These are phyloP conservation scores for Rhynchosporium secalis DNA, from an alignment of 2,329 filamentous ascomycete species.

Conservation along the genomic window DNA sequence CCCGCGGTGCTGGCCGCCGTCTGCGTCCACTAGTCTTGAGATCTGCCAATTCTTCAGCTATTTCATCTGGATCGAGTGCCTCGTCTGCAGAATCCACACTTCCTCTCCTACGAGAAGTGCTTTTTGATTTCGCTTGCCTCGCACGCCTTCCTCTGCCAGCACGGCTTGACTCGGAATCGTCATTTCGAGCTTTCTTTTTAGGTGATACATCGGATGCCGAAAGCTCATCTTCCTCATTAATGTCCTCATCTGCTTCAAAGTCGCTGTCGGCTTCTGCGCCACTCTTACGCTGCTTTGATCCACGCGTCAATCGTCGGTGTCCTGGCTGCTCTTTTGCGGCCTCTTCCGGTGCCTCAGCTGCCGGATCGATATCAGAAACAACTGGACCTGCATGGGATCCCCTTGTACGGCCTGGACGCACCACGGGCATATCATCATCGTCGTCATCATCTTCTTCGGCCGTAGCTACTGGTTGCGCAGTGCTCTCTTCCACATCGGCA, in stretches of 20 bases:
- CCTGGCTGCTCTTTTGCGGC: constrained; percentile 39
- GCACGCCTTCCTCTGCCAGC: constrained; percentile 51
- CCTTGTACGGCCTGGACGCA: constrained; percentile 44
- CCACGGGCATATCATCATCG: constrained; percentile 41
- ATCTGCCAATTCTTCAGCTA: constrained; percentile 66
- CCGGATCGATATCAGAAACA: constrained; percentile 21
- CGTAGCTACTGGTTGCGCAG: constrained; percentile 15
- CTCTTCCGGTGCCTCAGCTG: constrained; percentile 54
- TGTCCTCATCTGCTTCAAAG: constrained; percentile 42
- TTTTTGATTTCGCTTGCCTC: constrained; percentile 45
- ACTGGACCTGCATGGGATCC: constrained; percentile 34
- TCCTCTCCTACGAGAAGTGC: constrained; percentile 47
- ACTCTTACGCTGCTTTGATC: constrained; percentile 32
- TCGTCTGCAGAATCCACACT: constrained; percentile 53
- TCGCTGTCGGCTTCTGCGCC: constrained; percentile 38
- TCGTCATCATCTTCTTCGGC: constrained; percentile 37
- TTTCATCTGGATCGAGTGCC: constrained; percentile 62
- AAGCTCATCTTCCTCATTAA: constrained; percentile 55
- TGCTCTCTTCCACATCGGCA: constrained; percentile 18
- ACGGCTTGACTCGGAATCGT: constrained; percentile 50
- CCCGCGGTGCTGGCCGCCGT: constrained; percentile 46
- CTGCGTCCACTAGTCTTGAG: constrained; percentile 50
- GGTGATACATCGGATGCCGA: constrained; percentile 43
- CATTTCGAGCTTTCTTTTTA: constrained; percentile 44
- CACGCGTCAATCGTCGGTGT: constrained; percentile 37